Percentiles rank a stretch among this genome's conserved stretches.
These are phyloP conservation scores for Alternaria rosae DNA, from an alignment of 2,329 filamentous ascomycete genomes.

Conservation along the genomic window DNA sequence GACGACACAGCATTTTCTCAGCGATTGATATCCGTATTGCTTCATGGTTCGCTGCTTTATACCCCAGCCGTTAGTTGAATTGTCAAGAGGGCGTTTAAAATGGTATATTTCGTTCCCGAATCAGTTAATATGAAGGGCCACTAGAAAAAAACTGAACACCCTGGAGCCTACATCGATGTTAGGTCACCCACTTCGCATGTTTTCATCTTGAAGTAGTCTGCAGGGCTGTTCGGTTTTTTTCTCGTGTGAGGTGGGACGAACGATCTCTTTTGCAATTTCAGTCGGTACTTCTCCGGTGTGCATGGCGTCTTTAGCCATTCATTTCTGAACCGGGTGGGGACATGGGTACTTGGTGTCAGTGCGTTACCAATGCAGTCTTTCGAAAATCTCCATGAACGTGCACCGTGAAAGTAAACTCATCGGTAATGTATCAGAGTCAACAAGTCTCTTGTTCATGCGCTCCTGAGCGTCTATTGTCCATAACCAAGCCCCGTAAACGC, in stretches of 20 bases:
- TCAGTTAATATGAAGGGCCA: not conserved
- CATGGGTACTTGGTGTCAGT: not conserved
- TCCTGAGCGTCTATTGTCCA: conserved; percentile 6
- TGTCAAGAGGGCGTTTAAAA: not conserved
- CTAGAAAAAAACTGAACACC: too few relatives aligned
- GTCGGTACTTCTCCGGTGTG: not conserved
- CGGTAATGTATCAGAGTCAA: not conserved
- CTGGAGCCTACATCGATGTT: too few relatives aligned
- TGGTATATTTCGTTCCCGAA: too few relatives aligned
- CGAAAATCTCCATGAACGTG: not conserved
- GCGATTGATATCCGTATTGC: not conserved
- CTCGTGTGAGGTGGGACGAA: too few relatives aligned
- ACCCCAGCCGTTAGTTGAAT: not conserved
- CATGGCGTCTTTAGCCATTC: not conserved
- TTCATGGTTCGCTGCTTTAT: not conserved
- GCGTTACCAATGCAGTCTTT: not conserved
- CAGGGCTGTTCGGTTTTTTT: too few relatives aligned
- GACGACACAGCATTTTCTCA: not conserved
- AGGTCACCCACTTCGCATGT: too few relatives aligned
- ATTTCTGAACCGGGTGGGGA: not conserved
- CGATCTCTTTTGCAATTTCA: not conserved
- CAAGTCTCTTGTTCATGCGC: not conserved
- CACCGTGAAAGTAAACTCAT: not conserved
- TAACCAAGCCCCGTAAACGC: conserved; percentile 11
- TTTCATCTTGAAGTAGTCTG: too few relatives aligned